A percentile compares a stretch with the other conserved stretches of the same genome.
Conservation (phyloP, 2,329 filamentous ascomycete genomes). For the Alternaria infectoria region DNA sequence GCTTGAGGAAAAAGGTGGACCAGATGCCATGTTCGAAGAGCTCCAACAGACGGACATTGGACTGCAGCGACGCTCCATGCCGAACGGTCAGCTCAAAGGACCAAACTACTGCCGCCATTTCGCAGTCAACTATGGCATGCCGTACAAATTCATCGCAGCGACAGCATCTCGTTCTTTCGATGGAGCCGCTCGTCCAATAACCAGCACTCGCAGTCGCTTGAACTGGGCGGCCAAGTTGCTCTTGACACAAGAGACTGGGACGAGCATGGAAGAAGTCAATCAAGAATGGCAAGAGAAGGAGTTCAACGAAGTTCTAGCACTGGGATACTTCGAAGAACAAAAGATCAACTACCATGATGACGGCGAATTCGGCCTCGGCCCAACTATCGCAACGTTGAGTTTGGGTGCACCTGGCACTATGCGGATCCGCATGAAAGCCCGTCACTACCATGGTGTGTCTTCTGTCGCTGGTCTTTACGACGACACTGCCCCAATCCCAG, state of each 20-base stretch:
- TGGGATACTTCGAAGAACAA: constrained; percentile 68
- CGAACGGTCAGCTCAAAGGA: constrained; percentile 37
- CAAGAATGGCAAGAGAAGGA: constrained; percentile 35
- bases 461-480: constrained; percentile 43
- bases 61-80: constrained; percentile 24
- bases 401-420: constrained; percentile 66
- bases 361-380: constrained; percentile 67
- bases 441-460: constrained; percentile 51
- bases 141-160: constrained; percentile 69
- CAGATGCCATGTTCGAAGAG: constrained; percentile 66
- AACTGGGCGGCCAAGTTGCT: constrained; percentile 61
- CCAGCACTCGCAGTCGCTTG: constrained; percentile 59
- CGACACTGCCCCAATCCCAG: constrained; percentile 35
- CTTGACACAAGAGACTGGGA: constrained; percentile 34
- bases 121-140: constrained; percentile 64
- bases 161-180: constrained; percentile 45
- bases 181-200: constrained; percentile 50
- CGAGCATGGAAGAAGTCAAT: constrained; percentile 14
- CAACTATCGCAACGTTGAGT: constrained; percentile 65
- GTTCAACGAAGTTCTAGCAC: constrained; percentile 69
- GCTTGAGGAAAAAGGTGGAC: constrained; percentile 59
- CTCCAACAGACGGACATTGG: constrained; percentile 52
- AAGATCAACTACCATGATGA: constrained; percentile 70
- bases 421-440: constrained; percentile 63
- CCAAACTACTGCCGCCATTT: constrained; percentile 62